Evolutionary conservation across 2,329 filamentous ascomycete genomes (phyloP).

Genomic region (Ophiostoma himal-ulmi): DNA sequence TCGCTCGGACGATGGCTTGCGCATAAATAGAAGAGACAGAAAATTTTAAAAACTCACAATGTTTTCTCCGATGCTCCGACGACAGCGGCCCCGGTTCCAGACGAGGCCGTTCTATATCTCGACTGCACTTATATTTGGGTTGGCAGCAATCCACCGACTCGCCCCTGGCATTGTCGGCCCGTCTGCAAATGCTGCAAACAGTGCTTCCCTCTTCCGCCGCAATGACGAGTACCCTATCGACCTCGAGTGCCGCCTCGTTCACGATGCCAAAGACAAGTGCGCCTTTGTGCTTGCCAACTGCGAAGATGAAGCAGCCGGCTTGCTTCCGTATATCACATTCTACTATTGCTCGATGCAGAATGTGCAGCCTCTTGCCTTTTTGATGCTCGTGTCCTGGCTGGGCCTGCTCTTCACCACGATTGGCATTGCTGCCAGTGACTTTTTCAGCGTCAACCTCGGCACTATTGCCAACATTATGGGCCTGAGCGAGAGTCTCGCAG

Average conservation of each 20-base stretch:
- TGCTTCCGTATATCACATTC: conserved; percentile 79
- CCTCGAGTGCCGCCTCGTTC: conserved; percentile 69
- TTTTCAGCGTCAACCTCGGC: conserved; percentile 94
- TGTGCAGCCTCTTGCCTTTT: conserved; percentile 70
- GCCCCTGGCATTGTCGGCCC: not conserved
- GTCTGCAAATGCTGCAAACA: not conserved
- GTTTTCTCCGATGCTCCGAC: conserved; percentile 23
- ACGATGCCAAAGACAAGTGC: conserved; percentile 73
- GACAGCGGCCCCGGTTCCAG: conserved; percentile 37
- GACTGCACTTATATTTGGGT: conserved; percentile 39
- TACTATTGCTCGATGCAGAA: conserved; percentile 78
- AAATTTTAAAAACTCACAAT: not conserved
- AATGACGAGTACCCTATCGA: conserved; percentile 26
- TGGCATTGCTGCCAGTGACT: conserved; percentile 94
- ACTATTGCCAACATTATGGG: conserved; percentile 85
- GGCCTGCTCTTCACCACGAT: conserved; percentile 91
- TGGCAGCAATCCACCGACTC: conserved; percentile 39
- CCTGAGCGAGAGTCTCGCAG: conserved; percentile 91
- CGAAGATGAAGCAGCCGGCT: conserved; percentile 79
- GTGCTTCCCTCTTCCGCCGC: conserved; percentile 12
- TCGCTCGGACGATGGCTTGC: conserved; percentile 14
- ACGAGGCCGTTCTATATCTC: conserved; percentile 47
- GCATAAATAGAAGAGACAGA: not conserved
- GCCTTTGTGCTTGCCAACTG: conserved; percentile 79
- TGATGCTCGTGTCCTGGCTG: conserved; percentile 73